phyloP scores from a whole-genome alignment of 805 yeast species.

The Metschnikowia arizonensis region DNA sequence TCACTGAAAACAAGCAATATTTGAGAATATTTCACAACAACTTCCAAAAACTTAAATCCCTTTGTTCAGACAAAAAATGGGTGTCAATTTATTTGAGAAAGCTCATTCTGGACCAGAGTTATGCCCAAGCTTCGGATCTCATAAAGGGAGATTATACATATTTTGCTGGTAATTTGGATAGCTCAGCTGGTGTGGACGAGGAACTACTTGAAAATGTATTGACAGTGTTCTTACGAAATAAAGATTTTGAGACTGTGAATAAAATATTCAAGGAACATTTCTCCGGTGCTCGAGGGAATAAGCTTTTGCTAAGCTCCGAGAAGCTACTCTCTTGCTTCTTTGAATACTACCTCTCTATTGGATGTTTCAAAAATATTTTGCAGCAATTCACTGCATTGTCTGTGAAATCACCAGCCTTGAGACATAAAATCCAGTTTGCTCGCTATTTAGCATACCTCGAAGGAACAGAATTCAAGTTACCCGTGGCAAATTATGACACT shows the following conservation, averaged over 20 bases:
- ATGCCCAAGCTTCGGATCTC: constrained; percentile 5
- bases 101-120: constrained; percentile 9
- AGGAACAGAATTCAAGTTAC: neutral
- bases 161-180: constrained; percentile 10
- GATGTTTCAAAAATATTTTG: constrained; percentile 18
- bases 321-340: constrained; percentile 21
- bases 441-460: constrained; percentile 21
- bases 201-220: constrained; percentile 7
- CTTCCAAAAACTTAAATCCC: constrained; percentile 9
- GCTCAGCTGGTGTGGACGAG: constrained; percentile 1
- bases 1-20: constrained; percentile 23
- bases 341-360: constrained; percentile 22
- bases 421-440: constrained; percentile 19
- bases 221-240: constrained; percentile 15
- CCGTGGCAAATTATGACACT: neutral
- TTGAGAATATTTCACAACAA: constrained; percentile 12
- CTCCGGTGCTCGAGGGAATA: constrained; percentile 11
- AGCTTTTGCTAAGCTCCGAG: constrained; percentile 15
- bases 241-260: constrained; percentile 16
- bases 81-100: constrained; percentile 16
- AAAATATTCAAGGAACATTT: constrained; percentile 18
- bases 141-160: constrained; percentile 4
- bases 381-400: constrained; percentile 17
- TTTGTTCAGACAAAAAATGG: constrained; percentile 19
- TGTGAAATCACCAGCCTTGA: constrained; percentile 14